Evolutionary conservation across 2,329 filamentous ascomycete genomes (phyloP), one percentile per base, ranked within the genome.

Genomic region (Fulvia fulva): DNA sequence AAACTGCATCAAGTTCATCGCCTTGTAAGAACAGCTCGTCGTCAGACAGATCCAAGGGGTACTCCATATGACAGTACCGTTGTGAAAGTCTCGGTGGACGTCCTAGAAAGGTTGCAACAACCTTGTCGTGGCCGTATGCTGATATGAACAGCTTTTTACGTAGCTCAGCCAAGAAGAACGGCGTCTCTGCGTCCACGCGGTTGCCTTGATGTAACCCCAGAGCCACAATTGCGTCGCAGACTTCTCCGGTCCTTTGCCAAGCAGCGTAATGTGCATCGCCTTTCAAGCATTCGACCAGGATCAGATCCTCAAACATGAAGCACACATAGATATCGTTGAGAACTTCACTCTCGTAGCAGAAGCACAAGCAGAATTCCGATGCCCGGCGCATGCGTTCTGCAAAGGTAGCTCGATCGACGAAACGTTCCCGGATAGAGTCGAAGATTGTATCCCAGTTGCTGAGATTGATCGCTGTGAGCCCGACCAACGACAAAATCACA

Each of bases 41-140:
- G 46, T 85, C 82, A 3, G 71, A 74, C 0, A 87, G 66, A 63
- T 86, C 84, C 0, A 86, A 71, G 0, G 83, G 83, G 1, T 79
- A 66, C 16, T 82, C 80, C 1, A 82, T 77, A 6, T 77, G 77
- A 49, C 78, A 81, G 64, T 84, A 86, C 1, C 81, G 77, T 28
- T 81, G 76, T 11, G 65, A 67, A 2, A 71, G 53, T 47, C 79
- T 68, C 0, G 83, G 83, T 0, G 83, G 84, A 0, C 82, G 73
- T 0, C 83, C 71, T 1, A 73, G 61, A 49, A 72, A 73, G 2
- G 70, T 67, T 1, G 71, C 69, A 5, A 70, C 59, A 6, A 62
- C 59, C 58, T 73, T 73, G 63, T 73, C 71, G 25, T 69, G 68
- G 2, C 67, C 67, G 53, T 37, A 52, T 5, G 30, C 34, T 2